These are phyloP conservation scores for Penicillium fuscoglaucum DNA, from an alignment of 2,329 filamentous ascomycete species.

Conservation along the genomic window DNA sequence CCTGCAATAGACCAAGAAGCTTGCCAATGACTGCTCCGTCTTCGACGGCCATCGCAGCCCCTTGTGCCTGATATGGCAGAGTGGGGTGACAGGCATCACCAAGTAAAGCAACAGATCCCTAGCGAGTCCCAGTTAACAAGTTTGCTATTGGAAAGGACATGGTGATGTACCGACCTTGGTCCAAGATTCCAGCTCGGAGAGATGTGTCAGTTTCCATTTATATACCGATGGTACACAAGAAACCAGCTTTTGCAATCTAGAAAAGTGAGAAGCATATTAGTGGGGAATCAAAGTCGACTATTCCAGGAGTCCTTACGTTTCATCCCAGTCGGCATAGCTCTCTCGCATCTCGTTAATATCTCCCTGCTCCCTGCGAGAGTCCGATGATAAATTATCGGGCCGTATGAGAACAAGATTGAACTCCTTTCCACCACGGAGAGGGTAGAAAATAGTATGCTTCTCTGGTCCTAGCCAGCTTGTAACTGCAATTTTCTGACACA, in stretches of 20 bases:
- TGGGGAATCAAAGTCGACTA: neutral
- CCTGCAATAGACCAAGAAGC: constrained; percentile 46
- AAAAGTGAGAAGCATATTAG: neutral
- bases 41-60: constrained; percentile 66
- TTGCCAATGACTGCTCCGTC: constrained; percentile 64
- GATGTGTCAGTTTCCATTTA: constrained; percentile 66
- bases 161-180: constrained; percentile 17
- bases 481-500: constrained; percentile 51
- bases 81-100: constrained; percentile 65
- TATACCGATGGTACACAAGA: constrained; percentile 57
- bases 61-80: constrained; percentile 62
- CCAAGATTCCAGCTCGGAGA: constrained; percentile 44
- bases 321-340: constrained; percentile 63
- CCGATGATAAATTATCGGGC: constrained; percentile 51
- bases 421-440: constrained; percentile 56
- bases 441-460: constrained; percentile 63
- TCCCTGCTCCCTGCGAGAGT: constrained; percentile 42
- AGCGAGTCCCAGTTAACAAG: neutral
- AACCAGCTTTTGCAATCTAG: constrained; percentile 34
- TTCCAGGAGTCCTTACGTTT: constrained; percentile 26
- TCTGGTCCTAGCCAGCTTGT: constrained; percentile 64
- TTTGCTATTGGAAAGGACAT: neutral
- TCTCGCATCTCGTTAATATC: constrained; percentile 60
- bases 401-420: constrained; percentile 66
- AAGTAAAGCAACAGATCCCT: constrained; percentile 22